Base-by-base conservation (phyloP, 306 rosid genomes). In the Aeschynomene evenia region DNA sequence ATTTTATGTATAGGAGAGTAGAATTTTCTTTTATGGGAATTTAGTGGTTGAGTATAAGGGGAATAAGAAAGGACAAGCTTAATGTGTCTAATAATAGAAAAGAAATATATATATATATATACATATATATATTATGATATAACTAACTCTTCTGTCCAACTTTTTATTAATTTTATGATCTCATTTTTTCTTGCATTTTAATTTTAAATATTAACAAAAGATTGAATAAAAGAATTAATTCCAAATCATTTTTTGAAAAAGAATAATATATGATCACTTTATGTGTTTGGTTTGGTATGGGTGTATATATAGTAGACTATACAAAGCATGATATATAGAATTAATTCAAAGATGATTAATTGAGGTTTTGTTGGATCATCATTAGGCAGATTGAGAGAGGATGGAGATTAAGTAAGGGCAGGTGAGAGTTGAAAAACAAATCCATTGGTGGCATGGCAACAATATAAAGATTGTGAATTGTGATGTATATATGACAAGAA, bases 11-110 rank as follows among this genome's bases (percentile, higher is more conserved):
- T 28, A n/a, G 3, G 67, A 55, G 26, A 43, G 52, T 55, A 68
- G 63, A 56, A 24, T 65, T 56, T 57, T 54, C 14, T 23, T 62
- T 66, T n/a, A n/a, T n/a, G n/a, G 63, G 72, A 65, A 59, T 39
- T 56, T 84, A 79, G 85, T 76, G 78, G 89, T 83, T 81, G 85
- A 77, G 70, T 60, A n/a, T n/a, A 5, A 69, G 52, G 59, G 40
- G 66, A 60, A 23, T 3, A 61, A 74, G 24, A 72, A 65, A 78
- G 59, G 83, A 70, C 72, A 63, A 73, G 70, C 15, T 60, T 34
- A 59, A 48, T 40, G 63, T 28, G 65, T 0, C 28, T 50, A 45
- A 70, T 69, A n/a, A n/a, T n/a, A n/a, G 12, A 31, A 65, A 37
- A 66, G 43, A 43, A 31, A n/a, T n/a, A n/a, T n/a, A n/a, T n/a